Base-by-base conservation (phyloP, 305 asterid species). In the Striga hermonthica region DNA sequence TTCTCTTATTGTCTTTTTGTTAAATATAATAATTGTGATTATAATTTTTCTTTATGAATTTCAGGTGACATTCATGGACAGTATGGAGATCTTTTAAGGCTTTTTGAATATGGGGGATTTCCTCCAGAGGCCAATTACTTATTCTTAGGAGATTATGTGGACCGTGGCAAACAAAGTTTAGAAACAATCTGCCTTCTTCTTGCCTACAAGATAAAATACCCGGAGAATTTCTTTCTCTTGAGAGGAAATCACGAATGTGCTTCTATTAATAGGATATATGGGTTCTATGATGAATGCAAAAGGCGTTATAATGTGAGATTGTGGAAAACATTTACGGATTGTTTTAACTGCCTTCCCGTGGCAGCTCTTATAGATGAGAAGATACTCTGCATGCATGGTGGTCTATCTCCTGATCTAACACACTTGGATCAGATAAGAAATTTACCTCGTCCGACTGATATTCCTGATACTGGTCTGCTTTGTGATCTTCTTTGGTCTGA, bases 401-500 rank as follows among this genome's bases (percentile, higher is more conserved):
- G 81, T 3, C 81, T 76, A 39, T 69, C 81, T 49, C 81, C 78
- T 0, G 73, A 72, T 31, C 70, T 72, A 5, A 57, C 70, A 16
- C 68, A 78, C 63, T 54, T 78, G 72, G 64, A 78, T 38, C 77
- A 72, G 36, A 78, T 74, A 40, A 71, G 75, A 72, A 74, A 72
- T 49, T 13, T 78, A 22, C 82, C 56, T 50, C 75, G 80, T 5
- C 80, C 82, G 0, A 68, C 77, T 49, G 78, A 78, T 50, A 76
- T 78, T 9, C 71, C 78, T 4, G 78, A 72, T 52, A 47, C 75
- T 4, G 80, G 82, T 56, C 53, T 78, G 63, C 70, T 74, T 7
- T 78, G 82, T 22, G 82, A 78, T 65, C 44, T 78, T 52, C 73
- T 78, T 5, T 78, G 80, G 82, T 78, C 78, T 3, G 82, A 78